phyloP scores from a whole-genome alignment of 192 early-diverging fungal genomes.

The Linderina pennispora region DNA sequence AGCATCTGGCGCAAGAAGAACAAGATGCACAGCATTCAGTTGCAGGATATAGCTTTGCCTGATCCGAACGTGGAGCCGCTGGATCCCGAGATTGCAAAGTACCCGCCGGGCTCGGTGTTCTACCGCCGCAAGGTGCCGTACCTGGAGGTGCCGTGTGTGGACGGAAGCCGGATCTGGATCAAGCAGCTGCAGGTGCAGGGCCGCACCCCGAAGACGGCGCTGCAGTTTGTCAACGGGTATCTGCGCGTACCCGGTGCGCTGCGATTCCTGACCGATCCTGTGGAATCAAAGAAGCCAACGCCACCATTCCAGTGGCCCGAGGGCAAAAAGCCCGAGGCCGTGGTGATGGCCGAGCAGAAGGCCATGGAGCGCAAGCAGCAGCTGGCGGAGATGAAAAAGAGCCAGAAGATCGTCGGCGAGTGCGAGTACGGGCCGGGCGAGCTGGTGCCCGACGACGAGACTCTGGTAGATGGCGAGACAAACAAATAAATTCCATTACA shows the following conservation, averaged over 20 bases:
- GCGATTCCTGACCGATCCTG: neutral
- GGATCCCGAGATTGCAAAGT: neutral
- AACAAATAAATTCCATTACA: no score
- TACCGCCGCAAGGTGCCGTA: conserved; percentile 13
- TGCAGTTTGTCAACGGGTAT: conserved; percentile 14
- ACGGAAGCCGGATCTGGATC: conserved; percentile 10
- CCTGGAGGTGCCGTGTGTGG: conserved; percentile 24
- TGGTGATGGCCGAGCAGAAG: no score
- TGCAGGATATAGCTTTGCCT: conserved; percentile 8
- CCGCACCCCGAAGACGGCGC: conserved; percentile 7
- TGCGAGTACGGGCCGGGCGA: no score
- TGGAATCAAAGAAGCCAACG: neutral
- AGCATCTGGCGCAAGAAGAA: conserved; percentile 15
- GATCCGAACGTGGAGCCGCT: conserved; percentile 2
- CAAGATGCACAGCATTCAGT: conserved; percentile 5
- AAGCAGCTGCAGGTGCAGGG: neutral
- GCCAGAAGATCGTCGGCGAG: no score
- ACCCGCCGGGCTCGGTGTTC: conserved; percentile 22
- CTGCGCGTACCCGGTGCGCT: neutral
- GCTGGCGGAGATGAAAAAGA: no score
- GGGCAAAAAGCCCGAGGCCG: no score
- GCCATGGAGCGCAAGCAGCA: no score
- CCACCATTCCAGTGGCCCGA: neutral
- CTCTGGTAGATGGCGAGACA: no score
- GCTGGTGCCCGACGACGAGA: no score